phyloP scores from a whole-genome alignment of 2,329 filamentous ascomycete species.

The Fusarium keratoplasticum region DNA sequence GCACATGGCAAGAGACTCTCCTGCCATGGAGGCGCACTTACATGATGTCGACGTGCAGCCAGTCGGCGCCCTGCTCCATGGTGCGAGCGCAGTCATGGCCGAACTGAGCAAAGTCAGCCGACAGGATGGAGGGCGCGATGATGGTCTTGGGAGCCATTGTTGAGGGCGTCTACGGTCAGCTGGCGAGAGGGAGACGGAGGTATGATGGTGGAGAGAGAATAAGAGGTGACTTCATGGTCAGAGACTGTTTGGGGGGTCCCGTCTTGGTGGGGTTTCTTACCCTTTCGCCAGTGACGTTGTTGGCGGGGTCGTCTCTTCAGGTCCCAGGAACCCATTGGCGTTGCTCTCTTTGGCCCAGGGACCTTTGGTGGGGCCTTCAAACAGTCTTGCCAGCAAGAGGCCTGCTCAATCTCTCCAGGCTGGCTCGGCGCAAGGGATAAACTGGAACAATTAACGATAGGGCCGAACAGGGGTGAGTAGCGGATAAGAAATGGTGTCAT shows the following conservation, averaged over 20 bases:
- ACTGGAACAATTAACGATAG: background rate
- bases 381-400: constrained; percentile 7
- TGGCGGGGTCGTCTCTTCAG: constrained; percentile 33
- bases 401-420: constrained; percentile 9
- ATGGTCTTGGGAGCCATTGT: constrained; percentile 90
- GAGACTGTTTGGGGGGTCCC: constrained; percentile 7
- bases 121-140: constrained; percentile 97
- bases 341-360: constrained; percentile 1
- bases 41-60: constrained; percentile 95
- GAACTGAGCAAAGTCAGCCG: constrained; percentile 92
- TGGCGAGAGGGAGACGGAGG: constrained; percentile 10
- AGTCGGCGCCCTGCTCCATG: constrained; percentile 88
- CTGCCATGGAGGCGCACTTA: constrained; percentile 47
- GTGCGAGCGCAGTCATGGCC: constrained; percentile 88
- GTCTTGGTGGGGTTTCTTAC: constrained; percentile 29
- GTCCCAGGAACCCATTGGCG: background rate
- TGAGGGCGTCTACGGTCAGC: constrained; percentile 12
- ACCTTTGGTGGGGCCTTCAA: background rate
- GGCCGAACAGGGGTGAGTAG: background rate
- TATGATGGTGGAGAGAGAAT: constrained; percentile 36
- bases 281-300: constrained; percentile 36
- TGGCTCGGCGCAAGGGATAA: background rate
- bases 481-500: background rate
- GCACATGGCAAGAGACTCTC: background rate
- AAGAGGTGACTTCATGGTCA: constrained; percentile 12